phyloP scores from a whole-genome alignment of 441 rosid species.

The Brassica hybrid region DNA sequence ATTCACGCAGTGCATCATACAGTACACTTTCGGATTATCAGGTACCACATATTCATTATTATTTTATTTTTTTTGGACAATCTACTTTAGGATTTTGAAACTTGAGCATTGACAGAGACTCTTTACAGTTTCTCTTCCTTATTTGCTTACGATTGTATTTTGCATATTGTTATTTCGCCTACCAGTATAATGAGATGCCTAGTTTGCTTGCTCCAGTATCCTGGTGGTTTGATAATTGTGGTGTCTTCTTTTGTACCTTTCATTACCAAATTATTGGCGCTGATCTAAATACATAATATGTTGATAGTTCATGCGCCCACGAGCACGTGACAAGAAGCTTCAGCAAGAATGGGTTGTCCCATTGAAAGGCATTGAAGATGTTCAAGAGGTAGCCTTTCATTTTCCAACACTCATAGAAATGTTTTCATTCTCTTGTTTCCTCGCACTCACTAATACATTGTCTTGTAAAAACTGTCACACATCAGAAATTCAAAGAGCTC shows the following conservation, averaged over 20 bases:
- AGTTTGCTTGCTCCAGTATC: background rate
- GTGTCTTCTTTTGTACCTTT: background rate
- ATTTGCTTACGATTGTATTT: background rate
- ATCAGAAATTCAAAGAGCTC: conserved; percentile 77
- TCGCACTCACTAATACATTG: background rate
- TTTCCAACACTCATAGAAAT: background rate
- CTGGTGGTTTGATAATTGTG: background rate
- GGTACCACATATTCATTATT: conserved; percentile 43
- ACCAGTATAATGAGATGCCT: background rate
- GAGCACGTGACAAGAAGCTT: conserved; percentile 92
- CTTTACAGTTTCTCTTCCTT: background rate
- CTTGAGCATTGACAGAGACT: background rate
- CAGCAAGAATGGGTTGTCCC: conserved; percentile 82
- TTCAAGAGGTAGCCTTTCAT: conserved; percentile 64
- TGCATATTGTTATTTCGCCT: too few relatives aligned
- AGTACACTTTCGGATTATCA: conserved; percentile 81
- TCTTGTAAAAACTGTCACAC: conserved; percentile 27
- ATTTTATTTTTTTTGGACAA: too few relatives aligned
- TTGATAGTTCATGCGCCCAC: conserved; percentile 84
- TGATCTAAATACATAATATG: background rate
- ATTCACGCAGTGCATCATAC: conserved; percentile 81
- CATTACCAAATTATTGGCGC: too few relatives aligned
- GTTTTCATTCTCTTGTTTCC: background rate
- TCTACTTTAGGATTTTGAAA: background rate
- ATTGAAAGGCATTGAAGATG: conserved; percentile 73